Evolutionary conservation across 257 asterid species (phyloP).

Genomic region (Solanum clarkiae): DNA sequence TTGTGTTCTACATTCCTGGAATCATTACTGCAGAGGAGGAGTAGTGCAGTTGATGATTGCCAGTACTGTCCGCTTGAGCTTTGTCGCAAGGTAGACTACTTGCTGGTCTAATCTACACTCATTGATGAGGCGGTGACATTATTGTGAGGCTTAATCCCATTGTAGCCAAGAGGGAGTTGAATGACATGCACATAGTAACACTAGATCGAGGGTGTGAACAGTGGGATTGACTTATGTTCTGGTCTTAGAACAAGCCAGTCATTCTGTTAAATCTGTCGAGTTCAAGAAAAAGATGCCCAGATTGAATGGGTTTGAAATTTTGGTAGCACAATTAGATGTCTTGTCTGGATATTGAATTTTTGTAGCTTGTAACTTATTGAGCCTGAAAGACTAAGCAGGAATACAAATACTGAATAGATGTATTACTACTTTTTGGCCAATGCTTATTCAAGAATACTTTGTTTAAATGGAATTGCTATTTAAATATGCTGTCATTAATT

Average conservation of each 20-base stretch:
- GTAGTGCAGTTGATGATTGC: constrained; percentile 13
- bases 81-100: neutral
- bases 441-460: neutral
- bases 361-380: neutral
- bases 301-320: neutral
- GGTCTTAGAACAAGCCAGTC: neutral
- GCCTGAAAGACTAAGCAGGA: neutral
- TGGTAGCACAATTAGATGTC: neutral
- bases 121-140: neutral
- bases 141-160: neutral
- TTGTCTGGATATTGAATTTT: neutral
- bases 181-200: neutral
- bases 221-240: neutral
- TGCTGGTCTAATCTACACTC: neutral
- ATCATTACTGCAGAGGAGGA: constrained; percentile 57
- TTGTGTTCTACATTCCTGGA: constrained; percentile 58
- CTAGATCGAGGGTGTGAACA: neutral
- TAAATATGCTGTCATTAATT: neutral
- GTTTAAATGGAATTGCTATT: neutral
- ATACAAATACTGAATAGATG: neutral
- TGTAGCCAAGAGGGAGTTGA: neutral
- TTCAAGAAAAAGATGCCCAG: neutral
- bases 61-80: neutral
- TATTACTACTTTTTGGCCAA: neutral
- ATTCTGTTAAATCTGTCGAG: neutral